Conservation (phyloP, 148 eudicot genomes). For the Fallopia convolvulus region DNA sequence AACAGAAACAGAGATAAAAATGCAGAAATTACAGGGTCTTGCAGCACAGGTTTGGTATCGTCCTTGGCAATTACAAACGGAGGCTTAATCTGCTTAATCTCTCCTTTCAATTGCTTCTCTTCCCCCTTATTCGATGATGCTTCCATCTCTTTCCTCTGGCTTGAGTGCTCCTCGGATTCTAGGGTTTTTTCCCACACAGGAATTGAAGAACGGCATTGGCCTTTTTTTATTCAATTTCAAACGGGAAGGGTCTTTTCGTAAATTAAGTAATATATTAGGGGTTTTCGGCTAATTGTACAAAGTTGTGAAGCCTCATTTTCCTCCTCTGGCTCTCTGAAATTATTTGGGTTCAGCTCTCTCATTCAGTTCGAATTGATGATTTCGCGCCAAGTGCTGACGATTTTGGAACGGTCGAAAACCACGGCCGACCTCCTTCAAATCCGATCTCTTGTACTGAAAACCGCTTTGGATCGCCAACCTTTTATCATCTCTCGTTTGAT, state of each 20-base stretch:
- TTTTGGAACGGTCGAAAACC: constrained; percentile 4
- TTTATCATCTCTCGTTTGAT: neutral
- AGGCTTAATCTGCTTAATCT: constrained; percentile 43
- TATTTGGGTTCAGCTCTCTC: neutral
- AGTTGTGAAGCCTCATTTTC: no score
- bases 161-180: neutral
- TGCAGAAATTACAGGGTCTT: constrained; percentile 46
- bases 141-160: neutral
- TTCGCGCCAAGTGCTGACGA: constrained; percentile 3
- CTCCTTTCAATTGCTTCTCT: constrained; percentile 1
- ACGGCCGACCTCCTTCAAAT: neutral
- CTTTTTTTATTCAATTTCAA: neutral
- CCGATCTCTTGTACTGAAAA: neutral
- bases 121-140: neutral
- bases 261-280: neutral
- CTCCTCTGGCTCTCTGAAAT: neutral
- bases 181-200: neutral
- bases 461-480: neutral
- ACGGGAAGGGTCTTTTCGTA: constrained; percentile 2
- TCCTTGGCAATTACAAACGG: constrained; percentile 51
- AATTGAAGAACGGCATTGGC: neutral
- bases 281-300: no score
- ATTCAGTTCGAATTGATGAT: constrained; percentile 2
- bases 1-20: neutral
- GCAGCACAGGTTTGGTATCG: constrained; percentile 68